Conservation (phyloP, 352 stramenopile genomes). For the Pythium biforme region DNA sequence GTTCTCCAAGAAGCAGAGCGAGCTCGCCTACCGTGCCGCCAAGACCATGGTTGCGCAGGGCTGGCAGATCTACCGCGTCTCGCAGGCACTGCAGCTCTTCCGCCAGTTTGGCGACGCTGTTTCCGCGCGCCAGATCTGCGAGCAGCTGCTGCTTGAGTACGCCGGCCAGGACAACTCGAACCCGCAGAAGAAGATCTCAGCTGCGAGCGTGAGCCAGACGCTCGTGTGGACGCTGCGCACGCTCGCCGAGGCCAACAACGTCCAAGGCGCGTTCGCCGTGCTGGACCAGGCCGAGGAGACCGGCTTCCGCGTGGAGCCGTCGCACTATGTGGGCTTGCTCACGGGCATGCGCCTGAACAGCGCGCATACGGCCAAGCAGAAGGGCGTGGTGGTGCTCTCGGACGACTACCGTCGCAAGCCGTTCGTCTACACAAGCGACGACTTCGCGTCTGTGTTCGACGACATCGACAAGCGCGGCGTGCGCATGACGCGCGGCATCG, state of each 20-base stretch:
- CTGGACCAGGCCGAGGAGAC: slow-evolving; percentile 36
- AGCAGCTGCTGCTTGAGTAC: slow-evolving; percentile 47
- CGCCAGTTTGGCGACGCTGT: slow-evolving; percentile 47
- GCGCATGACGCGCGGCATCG: slow-evolving; percentile 40
- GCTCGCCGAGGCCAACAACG: slow-evolving; percentile 43
- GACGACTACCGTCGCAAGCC: slow-evolving; percentile 19
- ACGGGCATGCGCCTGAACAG: slow-evolving; percentile 38
- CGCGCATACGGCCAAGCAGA: slow-evolving; percentile 24
- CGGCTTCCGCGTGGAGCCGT: slow-evolving; percentile 31
- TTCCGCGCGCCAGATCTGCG: slow-evolving; percentile 36
- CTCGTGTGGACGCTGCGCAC: slow-evolving; percentile 38
- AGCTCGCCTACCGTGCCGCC: slow-evolving; percentile 47
- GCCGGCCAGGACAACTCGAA: slow-evolving; percentile 19
- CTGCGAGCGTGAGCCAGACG: slow-evolving; percentile 30
- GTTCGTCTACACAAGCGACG: slow-evolving; percentile 37
- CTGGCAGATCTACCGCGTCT: slow-evolving; percentile 44
- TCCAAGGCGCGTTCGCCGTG: slow-evolving; percentile 34
- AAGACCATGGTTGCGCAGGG: slow-evolving; percentile 57
- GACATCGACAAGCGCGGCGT: slow-evolving; percentile 40
- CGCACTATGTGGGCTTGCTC: slow-evolving; percentile 49
- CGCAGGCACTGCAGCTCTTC: slow-evolving; percentile 46
- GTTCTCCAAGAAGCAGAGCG: slow-evolving; percentile 26
- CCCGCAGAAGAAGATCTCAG: slow-evolving; percentile 22
- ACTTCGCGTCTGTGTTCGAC: slow-evolving; percentile 43
- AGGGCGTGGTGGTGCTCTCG: slow-evolving; percentile 16